A percentile compares a stretch with the other conserved stretches of the same genome.
Conservation (phyloP, 768 basidiomycete genomes). For the Pleurotus djamor region DNA sequence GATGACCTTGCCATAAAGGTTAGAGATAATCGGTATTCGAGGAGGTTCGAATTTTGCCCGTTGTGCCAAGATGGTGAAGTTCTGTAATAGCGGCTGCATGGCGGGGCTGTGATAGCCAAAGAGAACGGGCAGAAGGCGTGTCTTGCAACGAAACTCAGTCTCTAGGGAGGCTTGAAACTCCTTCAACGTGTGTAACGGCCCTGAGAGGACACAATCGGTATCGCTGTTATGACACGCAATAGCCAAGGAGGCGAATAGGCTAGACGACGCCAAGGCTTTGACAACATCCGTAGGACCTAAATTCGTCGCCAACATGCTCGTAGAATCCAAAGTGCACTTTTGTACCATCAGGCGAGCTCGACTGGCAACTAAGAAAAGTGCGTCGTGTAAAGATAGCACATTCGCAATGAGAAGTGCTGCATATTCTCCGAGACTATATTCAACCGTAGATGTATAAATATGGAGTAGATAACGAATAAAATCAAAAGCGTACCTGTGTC, state of each 20-base stretch:
- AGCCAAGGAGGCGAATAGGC: constrained; percentile 32
- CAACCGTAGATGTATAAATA: background rate
- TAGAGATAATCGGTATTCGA: constrained; percentile 58
- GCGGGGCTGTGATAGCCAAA: constrained; percentile 67
- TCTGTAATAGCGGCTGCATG: constrained; percentile 54
- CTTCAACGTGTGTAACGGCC: constrained; percentile 41
- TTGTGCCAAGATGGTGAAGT: constrained; percentile 38
- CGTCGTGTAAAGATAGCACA: constrained; percentile 54
- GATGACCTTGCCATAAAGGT: constrained; percentile 52
- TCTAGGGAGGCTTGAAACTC: constrained; percentile 41
- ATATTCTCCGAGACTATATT: constrained; percentile 73
- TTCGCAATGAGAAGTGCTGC: constrained; percentile 63
- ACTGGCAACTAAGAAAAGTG: constrained; percentile 55
- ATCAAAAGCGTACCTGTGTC: constrained; percentile 59
- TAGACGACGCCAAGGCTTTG: constrained; percentile 27
- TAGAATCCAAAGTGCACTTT: constrained; percentile 38
- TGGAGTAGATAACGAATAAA: too few relatives aligned
- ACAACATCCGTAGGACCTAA: constrained; percentile 31
- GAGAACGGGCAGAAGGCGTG: constrained; percentile 45
- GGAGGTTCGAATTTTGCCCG: constrained; percentile 41
- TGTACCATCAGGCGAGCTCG: constrained; percentile 54
- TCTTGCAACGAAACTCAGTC: constrained; percentile 30
- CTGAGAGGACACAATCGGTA: constrained; percentile 57
- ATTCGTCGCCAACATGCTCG: constrained; percentile 64
- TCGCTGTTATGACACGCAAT: constrained; percentile 66